Evolutionary conservation across 805 yeast genomes (phyloP).

Genomic region (Yamadazyma akitaensis): DNA sequence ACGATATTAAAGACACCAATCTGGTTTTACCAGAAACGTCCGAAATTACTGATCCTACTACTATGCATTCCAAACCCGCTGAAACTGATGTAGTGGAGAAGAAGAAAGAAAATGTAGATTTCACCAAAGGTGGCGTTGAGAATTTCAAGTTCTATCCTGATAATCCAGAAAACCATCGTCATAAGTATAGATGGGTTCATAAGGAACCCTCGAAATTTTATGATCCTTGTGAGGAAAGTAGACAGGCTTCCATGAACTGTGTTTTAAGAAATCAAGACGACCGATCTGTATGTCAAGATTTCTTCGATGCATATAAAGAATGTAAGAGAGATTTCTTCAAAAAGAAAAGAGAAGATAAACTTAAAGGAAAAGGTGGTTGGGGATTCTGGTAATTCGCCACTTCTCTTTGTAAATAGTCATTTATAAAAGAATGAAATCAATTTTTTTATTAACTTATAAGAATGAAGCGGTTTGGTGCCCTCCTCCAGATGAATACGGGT

Average conservation of each 20-base stretch:
- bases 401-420: neutral
- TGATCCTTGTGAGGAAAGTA: constrained; percentile 90
- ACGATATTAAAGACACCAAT: neutral
- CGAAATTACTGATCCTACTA: neutral
- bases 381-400: constrained; percentile 29
- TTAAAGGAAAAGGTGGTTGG: constrained; percentile 43
- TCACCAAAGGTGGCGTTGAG: constrained; percentile 47
- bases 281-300: constrained; percentile 63
- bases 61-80: neutral
- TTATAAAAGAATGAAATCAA: neutral
- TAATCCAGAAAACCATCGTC: constrained; percentile 69
- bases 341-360: constrained; percentile 34
- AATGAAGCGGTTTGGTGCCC: constrained; percentile 10
- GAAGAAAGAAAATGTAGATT: constrained; percentile 47
- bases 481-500: constrained; percentile 9
- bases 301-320: constrained; percentile 89
- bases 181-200: constrained; percentile 63
- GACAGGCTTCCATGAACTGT: constrained; percentile 84
- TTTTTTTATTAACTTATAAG: neutral
- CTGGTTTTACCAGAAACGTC: neutral
- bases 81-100: constrained; percentile 22
- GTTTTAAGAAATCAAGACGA: constrained; percentile 73
- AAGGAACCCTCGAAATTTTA: constrained; percentile 82
- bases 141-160: constrained; percentile 79
- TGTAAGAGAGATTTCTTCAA: constrained; percentile 62